phyloP scores from a whole-genome alignment of 2,329 filamentous ascomycete species.

The Elsinoe arachidis region DNA sequence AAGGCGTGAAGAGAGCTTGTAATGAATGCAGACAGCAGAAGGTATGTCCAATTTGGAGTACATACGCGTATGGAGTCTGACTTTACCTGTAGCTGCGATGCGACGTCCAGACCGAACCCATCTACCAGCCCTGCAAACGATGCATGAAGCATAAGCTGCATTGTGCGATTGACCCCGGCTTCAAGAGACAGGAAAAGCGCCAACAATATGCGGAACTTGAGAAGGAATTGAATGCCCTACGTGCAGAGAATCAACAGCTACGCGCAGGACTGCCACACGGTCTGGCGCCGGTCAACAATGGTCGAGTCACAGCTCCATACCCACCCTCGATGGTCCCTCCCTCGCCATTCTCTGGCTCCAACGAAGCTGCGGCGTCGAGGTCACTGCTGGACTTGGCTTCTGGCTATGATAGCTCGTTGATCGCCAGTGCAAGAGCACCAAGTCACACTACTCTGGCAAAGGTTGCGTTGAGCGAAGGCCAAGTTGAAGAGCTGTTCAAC shows the following conservation, averaged over 20 bases:
- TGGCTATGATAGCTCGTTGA: conserved; percentile 33
- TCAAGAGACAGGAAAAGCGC: conserved; percentile 75
- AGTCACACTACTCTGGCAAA: conserved; percentile 50
- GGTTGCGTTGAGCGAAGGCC: conserved; percentile 34
- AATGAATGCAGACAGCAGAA: conserved; percentile 83
- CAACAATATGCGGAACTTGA: conserved; percentile 82
- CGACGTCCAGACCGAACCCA: conserved; percentile 70
- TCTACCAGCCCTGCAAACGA: conserved; percentile 64
- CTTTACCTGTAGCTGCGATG: conserved; percentile 56
- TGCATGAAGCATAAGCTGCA: conserved; percentile 72
- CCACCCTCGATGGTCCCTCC: conserved; percentile 14
- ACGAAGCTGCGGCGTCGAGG: conserved; percentile 30
- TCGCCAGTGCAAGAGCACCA: conserved; percentile 46
- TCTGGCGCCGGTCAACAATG: conserved; percentile 12
- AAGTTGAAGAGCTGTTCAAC: conserved; percentile 52
- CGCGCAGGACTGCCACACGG: conserved; percentile 13
- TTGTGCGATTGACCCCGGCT: conserved; percentile 81
- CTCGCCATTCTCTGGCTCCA: conserved; percentile 24
- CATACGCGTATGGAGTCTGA: conserved; percentile 14
- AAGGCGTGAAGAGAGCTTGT: conserved; percentile 64
- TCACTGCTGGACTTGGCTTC: conserved; percentile 31
- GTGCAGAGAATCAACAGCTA: conserved; percentile 26
- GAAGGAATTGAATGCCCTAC: conserved; percentile 59
- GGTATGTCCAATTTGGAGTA: conserved; percentile 40
- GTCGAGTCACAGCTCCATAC: conserved; percentile 4